phyloP scores from a whole-genome alignment of 805 yeast genomes.

The Barnettozyma californica region DNA sequence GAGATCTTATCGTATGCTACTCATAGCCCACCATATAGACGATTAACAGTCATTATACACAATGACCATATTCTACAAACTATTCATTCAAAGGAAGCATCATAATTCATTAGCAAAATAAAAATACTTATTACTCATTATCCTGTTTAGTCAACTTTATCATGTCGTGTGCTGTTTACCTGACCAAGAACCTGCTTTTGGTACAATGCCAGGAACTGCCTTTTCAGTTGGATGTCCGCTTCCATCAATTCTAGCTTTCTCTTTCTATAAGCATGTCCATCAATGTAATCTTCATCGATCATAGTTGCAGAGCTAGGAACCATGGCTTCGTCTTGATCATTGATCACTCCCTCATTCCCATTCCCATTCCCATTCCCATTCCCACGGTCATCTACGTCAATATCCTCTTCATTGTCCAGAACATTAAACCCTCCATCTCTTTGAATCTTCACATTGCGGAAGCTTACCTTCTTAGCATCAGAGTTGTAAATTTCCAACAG shows the following conservation, averaged over 20 bases:
- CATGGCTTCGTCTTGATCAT: not conserved
- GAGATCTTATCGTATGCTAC: not conserved
- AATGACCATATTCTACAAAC: too few relatives aligned
- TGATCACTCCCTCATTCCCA: not conserved
- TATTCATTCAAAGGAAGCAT: not conserved
- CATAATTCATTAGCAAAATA: not conserved
- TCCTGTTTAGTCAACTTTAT: not conserved
- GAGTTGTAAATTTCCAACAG: conserved; percentile 1
- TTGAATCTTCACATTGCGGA: not conserved
- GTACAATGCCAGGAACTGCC: conserved; percentile 1
- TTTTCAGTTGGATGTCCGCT: not conserved
- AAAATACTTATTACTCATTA: not conserved
- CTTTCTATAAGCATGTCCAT: not conserved
- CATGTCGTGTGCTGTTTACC: not conserved
- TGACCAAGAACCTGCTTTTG: not conserved
- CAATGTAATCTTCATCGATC: not conserved
- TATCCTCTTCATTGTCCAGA: not conserved
- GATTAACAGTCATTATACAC: not conserved
- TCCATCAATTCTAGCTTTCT: not conserved
- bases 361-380: too few relatives aligned
- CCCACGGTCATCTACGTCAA: not conserved
- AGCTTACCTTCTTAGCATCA: conserved; percentile 2
- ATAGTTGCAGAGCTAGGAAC: not conserved
- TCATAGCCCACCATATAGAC: not conserved
- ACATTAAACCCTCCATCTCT: not conserved